Conservation (phyloP, 2,329 filamentous ascomycete genomes). For the Epicoccum sorghinum region DNA sequence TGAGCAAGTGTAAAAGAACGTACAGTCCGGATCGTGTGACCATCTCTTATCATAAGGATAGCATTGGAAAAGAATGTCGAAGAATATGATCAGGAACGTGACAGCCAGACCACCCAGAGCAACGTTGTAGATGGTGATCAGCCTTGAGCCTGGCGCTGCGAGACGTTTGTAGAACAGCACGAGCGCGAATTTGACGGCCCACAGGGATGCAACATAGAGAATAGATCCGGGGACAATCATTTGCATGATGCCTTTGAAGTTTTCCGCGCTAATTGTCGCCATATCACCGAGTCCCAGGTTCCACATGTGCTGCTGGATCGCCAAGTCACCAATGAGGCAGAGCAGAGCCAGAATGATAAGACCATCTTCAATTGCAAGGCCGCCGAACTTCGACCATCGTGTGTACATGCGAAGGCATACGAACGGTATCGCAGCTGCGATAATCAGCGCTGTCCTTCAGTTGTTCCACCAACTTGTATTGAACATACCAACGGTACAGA, state of each 20-base stretch:
- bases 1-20: background rate
- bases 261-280: constrained; percentile 18
- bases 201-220: constrained; percentile 50
- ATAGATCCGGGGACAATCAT: constrained; percentile 52
- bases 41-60: constrained; percentile 43
- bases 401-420: constrained; percentile 36
- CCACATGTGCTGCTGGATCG: constrained; percentile 46
- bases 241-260: constrained; percentile 33
- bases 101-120: constrained; percentile 39
- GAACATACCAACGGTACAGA: constrained; percentile 3
- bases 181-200: constrained; percentile 51
- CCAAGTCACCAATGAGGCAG: constrained; percentile 42
- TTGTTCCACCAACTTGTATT: too few relatives aligned
- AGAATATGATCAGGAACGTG: constrained; percentile 46
- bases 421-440: constrained; percentile 31
- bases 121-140: constrained; percentile 49
- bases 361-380: constrained; percentile 39
- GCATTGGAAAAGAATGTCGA: constrained; percentile 51
- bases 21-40: constrained; percentile 27
- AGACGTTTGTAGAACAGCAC: constrained; percentile 53
- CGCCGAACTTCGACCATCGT: constrained; percentile 36
- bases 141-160: constrained; percentile 43
- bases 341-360: constrained; percentile 37
- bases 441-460: background rate
- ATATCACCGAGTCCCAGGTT: constrained; percentile 36